Evolutionary conservation across 208 protist species (phyloP).

Genomic region (Kentomonas sorsogonicus): DNA sequence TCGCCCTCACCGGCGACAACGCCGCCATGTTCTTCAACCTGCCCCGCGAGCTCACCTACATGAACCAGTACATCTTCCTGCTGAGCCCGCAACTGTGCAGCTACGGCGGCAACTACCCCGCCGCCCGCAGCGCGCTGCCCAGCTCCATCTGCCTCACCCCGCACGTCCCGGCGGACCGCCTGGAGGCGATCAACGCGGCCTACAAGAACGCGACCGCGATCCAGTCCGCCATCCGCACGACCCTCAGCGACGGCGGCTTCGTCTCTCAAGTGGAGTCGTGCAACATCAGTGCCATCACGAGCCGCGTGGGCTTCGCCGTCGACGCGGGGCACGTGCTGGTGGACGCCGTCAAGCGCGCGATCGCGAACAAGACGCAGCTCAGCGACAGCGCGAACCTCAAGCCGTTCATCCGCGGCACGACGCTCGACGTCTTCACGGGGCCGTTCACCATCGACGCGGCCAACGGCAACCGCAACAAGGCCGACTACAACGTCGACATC

Average conservation of each 20-base stretch:
- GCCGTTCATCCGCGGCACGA: slow-evolving; percentile 47
- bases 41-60: slow-evolving; percentile 37
- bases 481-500: slow-evolving; percentile 57
- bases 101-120: slow-evolving; percentile 27
- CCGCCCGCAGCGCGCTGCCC: slow-evolving; percentile 40
- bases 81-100: slow-evolving; percentile 61
- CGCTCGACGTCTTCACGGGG: slow-evolving; percentile 49
- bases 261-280: slow-evolving; percentile 42
- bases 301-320: slow-evolving; percentile 55
- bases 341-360: slow-evolving; percentile 39
- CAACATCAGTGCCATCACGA: slow-evolving; percentile 26
- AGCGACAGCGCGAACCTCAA: slow-evolving; percentile 39
- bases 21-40: slow-evolving; percentile 65
- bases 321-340: slow-evolving; percentile 72
- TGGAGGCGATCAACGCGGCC: slow-evolving; percentile 37
- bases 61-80: slow-evolving; percentile 79
- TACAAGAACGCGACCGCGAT: slow-evolving; percentile 21
- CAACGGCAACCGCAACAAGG: slow-evolving; percentile 66
- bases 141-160: slow-evolving; percentile 81
- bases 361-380: slow-evolving; percentile 35
- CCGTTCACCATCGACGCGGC: slow-evolving; percentile 54
- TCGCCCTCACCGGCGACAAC: slow-evolving; percentile 35
- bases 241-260: slow-evolving; percentile 63
- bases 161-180: slow-evolving; percentile 22
- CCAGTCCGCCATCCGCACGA: slow-evolving; percentile 25